Evolutionary conservation across 2,329 filamentous ascomycete species (phyloP).

Genomic region (Pestalotiopsis sp.): DNA sequence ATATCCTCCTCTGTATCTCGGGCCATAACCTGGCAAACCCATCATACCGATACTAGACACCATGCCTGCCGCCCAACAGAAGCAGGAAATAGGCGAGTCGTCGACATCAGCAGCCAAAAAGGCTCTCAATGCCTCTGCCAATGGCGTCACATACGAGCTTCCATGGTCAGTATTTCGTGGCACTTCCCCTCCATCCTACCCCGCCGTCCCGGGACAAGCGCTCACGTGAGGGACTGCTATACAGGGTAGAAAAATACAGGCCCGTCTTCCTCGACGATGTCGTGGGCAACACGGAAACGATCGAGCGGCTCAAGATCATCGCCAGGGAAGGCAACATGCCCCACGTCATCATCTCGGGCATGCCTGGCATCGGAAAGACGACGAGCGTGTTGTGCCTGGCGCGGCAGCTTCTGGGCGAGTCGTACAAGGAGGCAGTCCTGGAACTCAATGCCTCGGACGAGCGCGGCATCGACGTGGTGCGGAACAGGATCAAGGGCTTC

Average conservation of each 20-base stretch:
- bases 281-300: slow-evolving; percentile 96
- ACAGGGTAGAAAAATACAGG: slow-evolving; percentile 97
- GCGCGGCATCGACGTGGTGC: slow-evolving; percentile 94
- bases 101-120: slow-evolving; percentile 63
- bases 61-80: slow-evolving; percentile 52
- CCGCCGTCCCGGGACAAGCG: not conserved
- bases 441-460: slow-evolving; percentile 97
- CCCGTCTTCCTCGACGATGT: slow-evolving; percentile 95
- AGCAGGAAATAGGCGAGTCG: slow-evolving; percentile 61
- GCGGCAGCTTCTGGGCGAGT: slow-evolving; percentile 84
- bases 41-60: slow-evolving; percentile 8
- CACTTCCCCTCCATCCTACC: not conserved
- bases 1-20: not conserved
- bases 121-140: slow-evolving; percentile 52
- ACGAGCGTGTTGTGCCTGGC: slow-evolving; percentile 94
- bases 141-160: slow-evolving; percentile 69
- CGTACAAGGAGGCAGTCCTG: slow-evolving; percentile 96
- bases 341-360: slow-evolving; percentile 98
- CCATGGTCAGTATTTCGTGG: slow-evolving; percentile 65
- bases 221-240: not conserved
- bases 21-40: slow-evolving; percentile 11
- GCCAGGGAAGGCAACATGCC: slow-evolving; percentile 99
- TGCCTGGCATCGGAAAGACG: slow-evolving; percentile 98
- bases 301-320: slow-evolving; percentile 97
- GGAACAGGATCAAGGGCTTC: slow-evolving; percentile 97